Percentiles rank a stretch among this genome's conserved stretches.
These are phyloP conservation scores for Phylloporus gajari DNA, from an alignment of 1,284 basidiomycete genomes.

Conservation along the genomic window DNA sequence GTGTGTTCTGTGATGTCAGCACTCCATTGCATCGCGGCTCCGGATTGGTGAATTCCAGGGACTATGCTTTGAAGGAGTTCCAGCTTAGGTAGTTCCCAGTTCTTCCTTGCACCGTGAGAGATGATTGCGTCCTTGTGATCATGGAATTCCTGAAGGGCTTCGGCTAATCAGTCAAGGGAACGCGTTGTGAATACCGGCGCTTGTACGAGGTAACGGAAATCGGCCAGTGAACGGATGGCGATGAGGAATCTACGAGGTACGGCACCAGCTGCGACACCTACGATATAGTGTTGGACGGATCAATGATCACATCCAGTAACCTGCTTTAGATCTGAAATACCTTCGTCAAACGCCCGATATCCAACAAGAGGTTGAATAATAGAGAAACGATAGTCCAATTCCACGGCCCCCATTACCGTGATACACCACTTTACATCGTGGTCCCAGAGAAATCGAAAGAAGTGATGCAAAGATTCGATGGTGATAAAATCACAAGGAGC, in stretches of 20 bases:
- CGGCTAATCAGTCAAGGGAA: not conserved
- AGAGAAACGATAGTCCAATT: not conserved
- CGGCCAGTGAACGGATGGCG: not conserved
- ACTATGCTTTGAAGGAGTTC: too few relatives aligned
- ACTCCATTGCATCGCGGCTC: conserved; percentile 7
- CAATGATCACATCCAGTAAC: not conserved
- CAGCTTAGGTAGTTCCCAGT: conserved; percentile 15
- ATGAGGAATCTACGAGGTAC: conserved; percentile 7
- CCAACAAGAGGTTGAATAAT: not conserved
- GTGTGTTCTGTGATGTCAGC: conserved; percentile 7
- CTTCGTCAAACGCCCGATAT: not conserved
- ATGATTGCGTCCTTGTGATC: conserved; percentile 15
- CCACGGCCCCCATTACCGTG: not conserved
- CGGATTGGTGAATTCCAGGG: too few relatives aligned
- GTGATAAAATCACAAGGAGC: not conserved
- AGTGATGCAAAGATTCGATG: not conserved
- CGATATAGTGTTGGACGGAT: not conserved
- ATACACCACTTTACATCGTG: not conserved
- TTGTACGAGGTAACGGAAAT: conserved; percentile 17
- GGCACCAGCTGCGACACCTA: not conserved
- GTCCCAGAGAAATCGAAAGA: not conserved
- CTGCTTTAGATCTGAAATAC: not conserved
- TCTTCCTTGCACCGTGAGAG: not conserved
- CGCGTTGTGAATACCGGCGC: conserved; percentile 8
- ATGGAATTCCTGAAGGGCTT: conserved; percentile 18